Evolutionary conservation across 306 rosid genomes (phyloP).

Genomic region (Lupinus albus): DNA sequence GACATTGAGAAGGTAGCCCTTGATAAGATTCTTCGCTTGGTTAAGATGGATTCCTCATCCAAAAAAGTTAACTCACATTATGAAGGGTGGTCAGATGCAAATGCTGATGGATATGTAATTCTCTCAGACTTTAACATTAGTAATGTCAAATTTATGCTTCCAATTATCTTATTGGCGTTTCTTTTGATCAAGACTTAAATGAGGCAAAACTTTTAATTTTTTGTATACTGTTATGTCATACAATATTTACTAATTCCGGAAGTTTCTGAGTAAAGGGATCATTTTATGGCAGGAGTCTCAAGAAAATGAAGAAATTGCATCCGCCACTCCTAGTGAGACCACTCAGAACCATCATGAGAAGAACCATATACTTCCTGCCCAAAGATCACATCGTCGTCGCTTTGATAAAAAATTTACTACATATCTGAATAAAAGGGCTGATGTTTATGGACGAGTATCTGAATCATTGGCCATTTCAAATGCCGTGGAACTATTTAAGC

Average conservation of each 20-base stretch:
- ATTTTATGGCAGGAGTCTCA: conserved; percentile 53
- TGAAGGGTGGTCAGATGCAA: conserved; percentile 60
- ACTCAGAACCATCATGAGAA: conserved; percentile 48
- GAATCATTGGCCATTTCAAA: conserved; percentile 90
- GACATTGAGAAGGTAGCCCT: conserved; percentile 71
- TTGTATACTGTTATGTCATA: conserved; percentile 12
- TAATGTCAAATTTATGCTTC: conserved; percentile 19
- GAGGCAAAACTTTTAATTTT: background rate
- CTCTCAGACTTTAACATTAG: conserved; percentile 32
- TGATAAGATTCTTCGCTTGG: conserved; percentile 75
- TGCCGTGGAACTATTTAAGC: conserved; percentile 96
- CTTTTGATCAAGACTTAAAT: conserved; percentile 1
- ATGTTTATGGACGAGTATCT: conserved; percentile 60
- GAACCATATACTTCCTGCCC: conserved; percentile 43
- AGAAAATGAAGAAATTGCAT: conserved; percentile 50
- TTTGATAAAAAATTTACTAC: conserved; percentile 62
- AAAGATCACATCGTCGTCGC: conserved; percentile 52
- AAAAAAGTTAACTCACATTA: conserved; percentile 50
- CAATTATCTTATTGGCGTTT: background rate
- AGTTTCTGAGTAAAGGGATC: conserved; percentile 34
- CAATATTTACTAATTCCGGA: conserved; percentile 31
- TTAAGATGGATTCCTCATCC: conserved; percentile 61
- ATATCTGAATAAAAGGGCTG: conserved; percentile 58
- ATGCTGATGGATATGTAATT: conserved; percentile 56
- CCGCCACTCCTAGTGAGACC: conserved; percentile 52